These are phyloP conservation scores for Pyricularia grisea DNA, from an alignment of 2,329 filamentous ascomycete genomes.

Conservation along the genomic window DNA sequence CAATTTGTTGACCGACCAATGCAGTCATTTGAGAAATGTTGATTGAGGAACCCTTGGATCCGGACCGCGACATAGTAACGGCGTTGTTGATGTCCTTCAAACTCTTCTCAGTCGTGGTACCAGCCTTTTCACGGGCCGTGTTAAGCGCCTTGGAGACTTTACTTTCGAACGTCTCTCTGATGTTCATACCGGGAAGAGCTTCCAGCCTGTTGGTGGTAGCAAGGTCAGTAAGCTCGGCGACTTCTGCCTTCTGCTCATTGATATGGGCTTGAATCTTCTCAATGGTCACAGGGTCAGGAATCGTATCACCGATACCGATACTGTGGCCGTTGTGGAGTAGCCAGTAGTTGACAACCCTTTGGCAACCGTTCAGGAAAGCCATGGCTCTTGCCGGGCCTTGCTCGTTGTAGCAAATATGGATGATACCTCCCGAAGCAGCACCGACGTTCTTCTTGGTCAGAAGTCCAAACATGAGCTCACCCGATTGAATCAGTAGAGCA, in stretches of 20 bases:
- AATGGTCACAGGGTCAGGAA: constrained; percentile 81
- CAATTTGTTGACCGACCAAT: constrained; percentile 93
- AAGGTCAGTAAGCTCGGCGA: constrained; percentile 62
- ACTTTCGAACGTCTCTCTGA: constrained; percentile 96
- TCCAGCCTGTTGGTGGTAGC: constrained; percentile 86
- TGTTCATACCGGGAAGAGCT: constrained; percentile 94
- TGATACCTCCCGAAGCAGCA: constrained; percentile 79
- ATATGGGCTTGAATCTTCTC: constrained; percentile 77
- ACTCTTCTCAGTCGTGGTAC: constrained; percentile 83
- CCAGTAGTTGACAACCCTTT: constrained; percentile 96
- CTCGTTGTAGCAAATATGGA: constrained; percentile 96
- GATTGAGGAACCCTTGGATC: constrained; percentile 97
- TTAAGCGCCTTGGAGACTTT: constrained; percentile 93
- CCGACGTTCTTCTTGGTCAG: constrained; percentile 92
- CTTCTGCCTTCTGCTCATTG: constrained; percentile 69
- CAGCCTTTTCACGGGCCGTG: constrained; percentile 90
- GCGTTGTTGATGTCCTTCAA: constrained; percentile 95
- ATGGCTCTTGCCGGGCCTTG: constrained; percentile 79
- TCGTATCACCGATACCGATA: constrained; percentile 96
- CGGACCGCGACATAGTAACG: constrained; percentile 90
- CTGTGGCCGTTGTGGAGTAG: constrained; percentile 92
- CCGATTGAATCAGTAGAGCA: constrained; percentile 73
- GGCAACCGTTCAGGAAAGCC: constrained; percentile 90
- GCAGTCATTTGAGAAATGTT: constrained; percentile 99
- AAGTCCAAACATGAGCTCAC: constrained; percentile 83